phyloP scores from a whole-genome alignment of 495 filamentous ascomycete genomes.

The Filosporella fistucella region DNA sequence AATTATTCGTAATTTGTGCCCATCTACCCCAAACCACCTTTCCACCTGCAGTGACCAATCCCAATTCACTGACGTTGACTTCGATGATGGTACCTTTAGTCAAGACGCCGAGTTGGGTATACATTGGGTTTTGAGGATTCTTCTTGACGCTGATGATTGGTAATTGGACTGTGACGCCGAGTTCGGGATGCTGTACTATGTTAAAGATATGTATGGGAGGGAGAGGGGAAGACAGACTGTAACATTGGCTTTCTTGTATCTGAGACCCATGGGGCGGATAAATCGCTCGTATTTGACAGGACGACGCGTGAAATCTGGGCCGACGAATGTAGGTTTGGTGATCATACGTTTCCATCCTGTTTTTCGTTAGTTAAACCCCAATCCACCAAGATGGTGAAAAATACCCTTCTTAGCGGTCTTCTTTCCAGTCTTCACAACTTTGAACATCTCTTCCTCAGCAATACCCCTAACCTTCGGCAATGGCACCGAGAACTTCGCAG shows the following conservation, averaged over 20 bases:
- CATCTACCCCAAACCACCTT: constrained; percentile 92
- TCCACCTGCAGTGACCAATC: constrained; percentile 85
- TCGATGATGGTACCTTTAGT: constrained; percentile 94
- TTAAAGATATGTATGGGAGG: neutral
- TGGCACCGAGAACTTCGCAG: constrained; percentile 92
- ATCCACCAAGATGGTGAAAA: constrained; percentile 41
- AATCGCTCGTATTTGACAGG: constrained; percentile 95
- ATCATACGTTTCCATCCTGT: constrained; percentile 73
- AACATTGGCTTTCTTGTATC: constrained; percentile 94
- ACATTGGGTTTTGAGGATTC: constrained; percentile 94
- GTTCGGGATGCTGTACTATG: constrained; percentile 54
- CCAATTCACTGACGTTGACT: constrained; percentile 92
- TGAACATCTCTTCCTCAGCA: constrained; percentile 97
- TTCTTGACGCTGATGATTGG: constrained; percentile 96
- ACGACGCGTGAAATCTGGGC: constrained; percentile 75
- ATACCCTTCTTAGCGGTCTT: constrained; percentile 53
- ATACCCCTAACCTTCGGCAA: constrained; percentile 93
- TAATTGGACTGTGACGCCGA: constrained; percentile 86
- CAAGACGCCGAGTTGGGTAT: constrained; percentile 89
- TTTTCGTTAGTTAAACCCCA: neutral
- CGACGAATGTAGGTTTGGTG: constrained; percentile 76
- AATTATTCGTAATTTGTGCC: constrained; percentile 75
- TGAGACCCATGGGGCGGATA: constrained; percentile 34
- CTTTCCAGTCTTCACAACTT: constrained; percentile 88
- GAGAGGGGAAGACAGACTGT: constrained; percentile 36